Base-by-base conservation (phyloP, 2,329 filamentous ascomycete species). In the Madurella fahalii region DNA sequence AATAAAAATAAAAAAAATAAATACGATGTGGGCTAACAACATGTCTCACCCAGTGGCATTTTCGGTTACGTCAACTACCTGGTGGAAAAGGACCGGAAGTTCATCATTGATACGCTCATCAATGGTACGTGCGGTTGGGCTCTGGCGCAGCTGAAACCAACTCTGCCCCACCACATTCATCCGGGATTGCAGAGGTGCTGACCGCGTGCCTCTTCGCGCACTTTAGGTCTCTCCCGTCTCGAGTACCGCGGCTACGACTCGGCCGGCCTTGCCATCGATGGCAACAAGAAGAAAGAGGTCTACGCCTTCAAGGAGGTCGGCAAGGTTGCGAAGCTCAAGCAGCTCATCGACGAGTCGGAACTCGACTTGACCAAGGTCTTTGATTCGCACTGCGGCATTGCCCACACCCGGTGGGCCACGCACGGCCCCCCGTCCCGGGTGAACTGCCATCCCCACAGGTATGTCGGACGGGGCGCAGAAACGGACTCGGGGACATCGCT, bases 31-130 rank as follows among this genome's bases (percentile, higher is more conserved):
- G 44, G 59, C 58, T 68, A 61, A 69, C 68, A 56, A 60, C 58
- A 61, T 51, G 40, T 58, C 48, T 59, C 55, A 57, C 56, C 17
- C 62, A 93, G 89, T 86, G 90, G 90, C 74, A 95, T 94, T 76
- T 95, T 97, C 79, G 93, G 93, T 68, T 97, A 97, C 82, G 90
- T 97, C 80, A 97, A 97, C 81, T 97, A 97, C 78, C 80, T 97
- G 73, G 91, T 97, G 72, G 94, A 97, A 83, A 96, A 95, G 84
- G 93, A 97, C 79, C 85, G 94, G 74, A 92, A 90, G 77, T 95
- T 88, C 78, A 95, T 97, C 73, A 82, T 97, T 71, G 86, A 96
- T 72, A 97, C 93, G 60, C 82, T 99, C 65, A 88, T 96, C 74
- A 96, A 97, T 79, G 93, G 91, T 91, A 76, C 74, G 86, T 77